These are phyloP conservation scores for Penicillium simplicissimum DNA, from an alignment of 495 filamentous ascomycete species.

Conservation along the genomic window DNA sequence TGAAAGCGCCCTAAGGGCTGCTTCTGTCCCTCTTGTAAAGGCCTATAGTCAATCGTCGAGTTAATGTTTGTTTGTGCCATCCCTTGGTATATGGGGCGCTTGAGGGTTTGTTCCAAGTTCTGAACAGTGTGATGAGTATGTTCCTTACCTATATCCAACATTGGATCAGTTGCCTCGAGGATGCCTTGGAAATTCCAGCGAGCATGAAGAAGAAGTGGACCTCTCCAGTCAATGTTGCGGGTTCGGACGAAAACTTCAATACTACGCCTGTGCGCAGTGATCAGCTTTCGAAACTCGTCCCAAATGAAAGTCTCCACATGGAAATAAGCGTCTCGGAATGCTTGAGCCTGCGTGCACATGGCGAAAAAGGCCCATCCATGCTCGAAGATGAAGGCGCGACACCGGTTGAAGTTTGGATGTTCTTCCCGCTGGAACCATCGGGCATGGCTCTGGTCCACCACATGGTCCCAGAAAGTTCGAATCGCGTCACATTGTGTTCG, in stretches of 20 bases:
- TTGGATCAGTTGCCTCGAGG: not conserved
- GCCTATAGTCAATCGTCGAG: constrained; percentile 12
- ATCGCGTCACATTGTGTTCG: not conserved
- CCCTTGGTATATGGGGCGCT: constrained; percentile 16
- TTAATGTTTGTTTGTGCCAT: constrained; percentile 24
- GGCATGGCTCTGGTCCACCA: not conserved
- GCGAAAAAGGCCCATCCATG: constrained; percentile 37
- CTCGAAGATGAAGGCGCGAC: not conserved
- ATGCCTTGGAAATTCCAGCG: constrained; percentile 11
- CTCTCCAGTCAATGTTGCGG: constrained; percentile 34
- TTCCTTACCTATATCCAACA: constrained; percentile 14
- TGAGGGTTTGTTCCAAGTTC: constrained; percentile 2
- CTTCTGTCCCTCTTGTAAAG: not conserved
- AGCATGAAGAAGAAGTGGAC: constrained; percentile 18
- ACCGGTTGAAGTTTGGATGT: not conserved
- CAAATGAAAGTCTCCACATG: constrained; percentile 13
- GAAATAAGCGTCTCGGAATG: constrained; percentile 28
- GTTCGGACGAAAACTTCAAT: constrained; percentile 34
- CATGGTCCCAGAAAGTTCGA: not conserved
- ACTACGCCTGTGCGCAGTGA: constrained; percentile 27
- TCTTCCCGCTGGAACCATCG: not conserved
- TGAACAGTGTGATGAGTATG: constrained; percentile 31
- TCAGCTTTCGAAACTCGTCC: constrained; percentile 19
- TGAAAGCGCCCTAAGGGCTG: not conserved
- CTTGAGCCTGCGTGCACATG: constrained; percentile 35